Base-by-base conservation (phyloP, 1,284 basidiomycete genomes). In the Trametes pubescens region DNA sequence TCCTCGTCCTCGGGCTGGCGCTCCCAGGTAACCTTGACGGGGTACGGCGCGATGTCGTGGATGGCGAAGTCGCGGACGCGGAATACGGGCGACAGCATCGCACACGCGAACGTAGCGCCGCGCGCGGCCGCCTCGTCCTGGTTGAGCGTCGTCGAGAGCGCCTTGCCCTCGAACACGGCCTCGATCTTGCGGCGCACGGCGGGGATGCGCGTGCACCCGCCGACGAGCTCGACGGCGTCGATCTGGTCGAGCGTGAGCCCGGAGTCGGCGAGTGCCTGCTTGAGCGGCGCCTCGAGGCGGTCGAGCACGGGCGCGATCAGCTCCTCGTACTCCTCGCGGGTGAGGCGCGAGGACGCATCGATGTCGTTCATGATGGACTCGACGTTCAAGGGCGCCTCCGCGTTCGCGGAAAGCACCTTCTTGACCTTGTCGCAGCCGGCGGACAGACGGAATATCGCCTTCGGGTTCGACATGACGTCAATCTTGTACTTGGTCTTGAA, bases 401-500 rank as follows among this genome's bases (percentile, higher is more conserved):
- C 78, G 81, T 98, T 97, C 68, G 96, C 96, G 29, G 88, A 90
- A 34, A 91, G 80, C 52, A 90, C 81, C 82, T 90, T 90, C 84
- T 90, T 91, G 69, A 90, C 79, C 72, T 84, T 83, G 79, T 91
- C 89, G 75, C 93, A 94, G 18, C 91, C 89, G 29, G 91, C 89
- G 38, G 84, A 77, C 56, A 98, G 88, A 73, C 96, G 90, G 92
- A 98, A 98, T 54, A 84, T 84, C 34, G 94, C 96, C 80, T 98
- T 98, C 73, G 94, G 92, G 79, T 86, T 95, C 64, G 86, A 87
- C 71, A 95, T 78, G 71, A 97, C 95, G 77, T 98, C 95, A 74
- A 98, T 94, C 80, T 95, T 96, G 88, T 98, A 98, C 79, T 97
- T 97, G 34, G 79, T 78, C 81, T 95, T 91, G 86, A 98, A 98